These are phyloP conservation scores for Pseudoperonospora humuli DNA, from an alignment of 352 stramenopile genomes.

Conservation along the genomic window DNA sequence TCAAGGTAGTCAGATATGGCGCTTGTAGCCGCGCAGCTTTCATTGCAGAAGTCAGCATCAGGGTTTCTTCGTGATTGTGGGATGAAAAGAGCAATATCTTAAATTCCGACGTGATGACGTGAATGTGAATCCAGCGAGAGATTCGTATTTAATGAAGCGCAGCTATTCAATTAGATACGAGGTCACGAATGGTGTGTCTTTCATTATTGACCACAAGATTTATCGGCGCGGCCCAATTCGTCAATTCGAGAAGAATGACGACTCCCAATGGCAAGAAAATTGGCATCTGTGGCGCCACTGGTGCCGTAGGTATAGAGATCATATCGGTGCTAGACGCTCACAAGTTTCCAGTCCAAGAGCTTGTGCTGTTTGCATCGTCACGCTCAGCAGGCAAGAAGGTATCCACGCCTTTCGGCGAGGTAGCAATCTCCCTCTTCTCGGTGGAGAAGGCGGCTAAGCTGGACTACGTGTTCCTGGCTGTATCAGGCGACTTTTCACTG, in stretches of 20 bases:
- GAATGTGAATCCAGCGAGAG: not conserved
- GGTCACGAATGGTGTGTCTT: too few relatives aligned
- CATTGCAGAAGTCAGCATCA: conserved; percentile 15
- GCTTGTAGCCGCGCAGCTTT: conserved; percentile 5
- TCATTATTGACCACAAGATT: too few relatives aligned
- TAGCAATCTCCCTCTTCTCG: conserved; percentile 94
- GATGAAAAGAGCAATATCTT: too few relatives aligned
- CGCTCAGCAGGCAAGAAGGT: conserved; percentile 90
- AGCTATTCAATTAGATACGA: too few relatives aligned
- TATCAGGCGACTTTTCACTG: conserved; percentile 95
- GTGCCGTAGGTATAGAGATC: conserved; percentile 97
- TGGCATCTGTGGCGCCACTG: conserved; percentile 79
- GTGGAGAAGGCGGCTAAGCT: conserved; percentile 88
- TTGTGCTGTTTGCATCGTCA: conserved; percentile 94
- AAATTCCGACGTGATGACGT: conserved; percentile 32
- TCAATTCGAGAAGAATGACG: conserved; percentile 41
- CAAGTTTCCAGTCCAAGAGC: conserved; percentile 86
- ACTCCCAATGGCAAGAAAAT: conserved; percentile 56
- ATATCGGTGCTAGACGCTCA: conserved; percentile 80
- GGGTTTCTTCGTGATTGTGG: too few relatives aligned
- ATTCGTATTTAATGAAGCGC: not conserved
- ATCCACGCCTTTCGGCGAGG: conserved; percentile 83
- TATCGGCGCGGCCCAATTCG: too few relatives aligned
- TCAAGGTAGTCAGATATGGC: conserved; percentile 1
- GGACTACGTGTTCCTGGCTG: conserved; percentile 96